These are phyloP conservation scores for Fusarium nanum DNA, from an alignment of 2,329 filamentous ascomycete species.

Conservation along the genomic window DNA sequence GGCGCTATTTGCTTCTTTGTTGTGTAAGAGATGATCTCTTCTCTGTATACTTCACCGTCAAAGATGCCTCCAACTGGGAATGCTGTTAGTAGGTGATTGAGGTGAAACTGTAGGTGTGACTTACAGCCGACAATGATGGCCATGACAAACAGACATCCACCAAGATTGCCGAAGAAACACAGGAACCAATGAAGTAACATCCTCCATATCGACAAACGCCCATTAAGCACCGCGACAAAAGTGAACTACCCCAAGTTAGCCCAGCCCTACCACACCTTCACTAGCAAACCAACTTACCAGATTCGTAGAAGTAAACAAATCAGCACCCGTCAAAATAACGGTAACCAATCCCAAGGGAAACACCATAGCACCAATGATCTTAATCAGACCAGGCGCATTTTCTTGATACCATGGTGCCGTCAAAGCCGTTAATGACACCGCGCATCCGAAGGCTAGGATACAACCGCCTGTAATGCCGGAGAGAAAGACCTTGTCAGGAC, in stretches of 20 bases:
- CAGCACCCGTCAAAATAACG: slow-evolving; percentile 38
- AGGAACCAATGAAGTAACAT: slow-evolving; percentile 55
- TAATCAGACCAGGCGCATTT: slow-evolving; percentile 38
- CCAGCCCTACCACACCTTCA: accelerated
- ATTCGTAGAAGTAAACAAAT: slow-evolving; percentile 41
- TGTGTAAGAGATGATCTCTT: slow-evolving; percentile 59
- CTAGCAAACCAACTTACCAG: not conserved
- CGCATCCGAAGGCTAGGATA: slow-evolving; percentile 37
- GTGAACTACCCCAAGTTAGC: slow-evolving; percentile 31
- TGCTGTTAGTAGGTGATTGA: not conserved
- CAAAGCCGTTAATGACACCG: slow-evolving; percentile 36
- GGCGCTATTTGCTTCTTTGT: slow-evolving; percentile 62
- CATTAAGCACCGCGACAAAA: slow-evolving; percentile 35
- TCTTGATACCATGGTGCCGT: slow-evolving; percentile 44
- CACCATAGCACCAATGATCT: slow-evolving; percentile 36
- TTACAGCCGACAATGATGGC: slow-evolving; percentile 57
- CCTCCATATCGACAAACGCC: slow-evolving; percentile 35
- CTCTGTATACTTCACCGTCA: slow-evolving; percentile 55
- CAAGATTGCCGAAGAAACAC: slow-evolving; percentile 62
- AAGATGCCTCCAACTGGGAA: slow-evolving; percentile 57
- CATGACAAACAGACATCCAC: slow-evolving; percentile 60
- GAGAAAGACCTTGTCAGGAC: slow-evolving; percentile 38
- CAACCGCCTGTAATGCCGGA: slow-evolving; percentile 40
- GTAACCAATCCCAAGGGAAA: slow-evolving; percentile 40
- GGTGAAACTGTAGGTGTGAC: not conserved